Conservation (phyloP, 2,329 filamentous ascomycete genomes). For the Penicillium sp. region DNA sequence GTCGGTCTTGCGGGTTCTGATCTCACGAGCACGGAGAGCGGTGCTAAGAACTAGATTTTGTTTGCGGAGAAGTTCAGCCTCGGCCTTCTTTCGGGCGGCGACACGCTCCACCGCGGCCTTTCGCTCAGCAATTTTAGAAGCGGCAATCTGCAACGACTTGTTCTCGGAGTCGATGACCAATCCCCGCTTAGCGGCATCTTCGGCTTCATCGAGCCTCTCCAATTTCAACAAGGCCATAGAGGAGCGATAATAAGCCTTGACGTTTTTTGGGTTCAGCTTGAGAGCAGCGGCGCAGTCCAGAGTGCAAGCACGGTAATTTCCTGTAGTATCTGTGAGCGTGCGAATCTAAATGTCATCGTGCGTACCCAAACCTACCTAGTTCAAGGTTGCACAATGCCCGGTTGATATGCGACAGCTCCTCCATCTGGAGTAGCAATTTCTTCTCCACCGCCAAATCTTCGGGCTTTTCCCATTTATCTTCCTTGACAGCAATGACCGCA, state of each 20-base stretch:
- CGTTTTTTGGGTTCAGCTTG: slow-evolving; percentile 72
- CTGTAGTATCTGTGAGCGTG: slow-evolving; percentile 35
- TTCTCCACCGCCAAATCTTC: slow-evolving; percentile 59
- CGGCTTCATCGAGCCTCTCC: slow-evolving; percentile 75
- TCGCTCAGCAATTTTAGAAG: slow-evolving; percentile 63
- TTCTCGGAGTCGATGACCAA: slow-evolving; percentile 72
- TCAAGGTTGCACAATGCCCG: slow-evolving; percentile 87
- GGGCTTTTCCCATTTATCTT: slow-evolving; percentile 54
- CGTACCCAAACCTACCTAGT: slow-evolving; percentile 56
- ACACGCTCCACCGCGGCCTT: slow-evolving; percentile 57
- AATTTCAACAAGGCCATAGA: slow-evolving; percentile 75
- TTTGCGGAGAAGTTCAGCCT: slow-evolving; percentile 48
- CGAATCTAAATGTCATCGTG: neutral
- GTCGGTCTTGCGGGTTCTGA: slow-evolving; percentile 65
- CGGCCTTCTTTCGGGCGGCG: slow-evolving; percentile 55
- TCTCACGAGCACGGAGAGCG: slow-evolving; percentile 68
- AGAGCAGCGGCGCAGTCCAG: slow-evolving; percentile 80
- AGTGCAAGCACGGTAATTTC: slow-evolving; percentile 84
- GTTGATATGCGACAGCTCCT: slow-evolving; percentile 81
- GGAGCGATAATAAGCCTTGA: slow-evolving; percentile 91
- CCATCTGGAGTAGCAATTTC: slow-evolving; percentile 61
- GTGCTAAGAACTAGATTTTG: slow-evolving; percentile 63
- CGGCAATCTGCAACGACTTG: slow-evolving; percentile 62
- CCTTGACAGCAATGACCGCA: slow-evolving; percentile 65
- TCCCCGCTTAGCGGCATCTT: slow-evolving; percentile 74